Base-by-base conservation (phyloP, 345 rosid genomes). In the Brassica juncea region DNA sequence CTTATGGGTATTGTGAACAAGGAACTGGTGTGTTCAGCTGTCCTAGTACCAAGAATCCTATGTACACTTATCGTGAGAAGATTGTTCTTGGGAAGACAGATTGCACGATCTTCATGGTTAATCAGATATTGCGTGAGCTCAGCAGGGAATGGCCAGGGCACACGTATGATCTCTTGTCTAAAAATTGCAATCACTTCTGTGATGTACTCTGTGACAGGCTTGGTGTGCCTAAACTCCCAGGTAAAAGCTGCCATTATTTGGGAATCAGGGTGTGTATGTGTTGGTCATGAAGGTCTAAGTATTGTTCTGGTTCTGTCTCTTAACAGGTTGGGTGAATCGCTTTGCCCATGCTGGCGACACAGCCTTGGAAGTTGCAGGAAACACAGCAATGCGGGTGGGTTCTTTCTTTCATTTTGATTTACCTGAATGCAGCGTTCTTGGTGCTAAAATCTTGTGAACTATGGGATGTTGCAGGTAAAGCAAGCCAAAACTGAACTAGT, bases 291-390 rank as follows among this genome's bases (percentile, higher is more conserved):
- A 58, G 35, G 64, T 75, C 5, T 14, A 8, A 74, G 54, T 10
- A 0, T 72, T 28, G 58, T 47, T 47, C 5, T 10, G 30, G 28
- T 72, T 66, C 21, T 67, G 60, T 35, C 52, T 58, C 28, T 67
- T 63, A 19, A 81, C 86, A 96, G 99, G 94, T 84, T 96, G 99
- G 99, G 94, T 96, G 58, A 96, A 96, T 87, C 97, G 98, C 14
- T 96, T 96, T 91, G 99, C 99, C 6, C 84, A 89, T 80, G 97
- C 99, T 59, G 99, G 98, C 8, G 98, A 93, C 75, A 84, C 97
- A 62, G 98, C 98, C 23, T 73, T 89, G 72, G 98, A 92, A 85
- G 94, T 93, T 49, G 98, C 98, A 14, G 98, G 88, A 87, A 93
- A 71, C 81, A 89, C 98, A 59, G 97, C 99, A 15, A 19, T 89